Percentiles rank a stretch among this genome's conserved stretches.
Conservation (phyloP, 2,329 filamentous ascomycete species). For the Hymenoscyphus scutula region DNA sequence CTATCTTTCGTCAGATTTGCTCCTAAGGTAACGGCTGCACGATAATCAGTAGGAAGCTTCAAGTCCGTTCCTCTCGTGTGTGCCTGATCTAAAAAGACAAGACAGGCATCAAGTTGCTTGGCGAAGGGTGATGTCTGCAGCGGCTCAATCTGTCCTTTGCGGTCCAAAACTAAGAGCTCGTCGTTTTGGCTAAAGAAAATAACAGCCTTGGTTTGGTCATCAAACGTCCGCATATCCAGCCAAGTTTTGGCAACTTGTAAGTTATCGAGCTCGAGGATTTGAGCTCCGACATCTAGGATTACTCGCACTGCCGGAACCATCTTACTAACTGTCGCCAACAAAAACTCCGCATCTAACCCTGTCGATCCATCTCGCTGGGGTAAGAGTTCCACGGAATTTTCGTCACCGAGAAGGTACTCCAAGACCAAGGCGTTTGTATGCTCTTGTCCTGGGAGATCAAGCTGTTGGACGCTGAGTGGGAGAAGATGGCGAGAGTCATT, state of each 20-base stretch:
- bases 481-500: constrained; percentile 59
- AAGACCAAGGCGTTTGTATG: constrained; percentile 69
- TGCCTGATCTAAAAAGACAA: constrained; percentile 68
- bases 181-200: constrained; percentile 59
- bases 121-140: constrained; percentile 59
- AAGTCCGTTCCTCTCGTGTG: constrained; percentile 71
- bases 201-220: constrained; percentile 41
- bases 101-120: constrained; percentile 54
- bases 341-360: constrained; percentile 33
- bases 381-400: constrained; percentile 43
- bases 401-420: constrained; percentile 50
- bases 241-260: constrained; percentile 50
- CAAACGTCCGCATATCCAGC: constrained; percentile 40
- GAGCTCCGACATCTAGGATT: constrained; percentile 68
- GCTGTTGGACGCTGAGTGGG: constrained; percentile 53
- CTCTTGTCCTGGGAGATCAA: constrained; percentile 49
- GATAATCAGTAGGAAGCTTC: constrained; percentile 54
- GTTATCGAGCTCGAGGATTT: constrained; percentile 63
- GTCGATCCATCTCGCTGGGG: constrained; percentile 10
- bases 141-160: constrained; percentile 43
- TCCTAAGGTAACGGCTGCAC: constrained; percentile 67
- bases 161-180: constrained; percentile 52
- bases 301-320: constrained; percentile 49
- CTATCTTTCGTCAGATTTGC: constrained; percentile 65
- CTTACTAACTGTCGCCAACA: constrained; percentile 45